Percentiles rank a stretch among this genome's conserved stretches.
Evolutionary conservation across 2,329 filamentous ascomycete genomes (phyloP).

Genomic region (Phaeomoniella chlamydospora): DNA sequence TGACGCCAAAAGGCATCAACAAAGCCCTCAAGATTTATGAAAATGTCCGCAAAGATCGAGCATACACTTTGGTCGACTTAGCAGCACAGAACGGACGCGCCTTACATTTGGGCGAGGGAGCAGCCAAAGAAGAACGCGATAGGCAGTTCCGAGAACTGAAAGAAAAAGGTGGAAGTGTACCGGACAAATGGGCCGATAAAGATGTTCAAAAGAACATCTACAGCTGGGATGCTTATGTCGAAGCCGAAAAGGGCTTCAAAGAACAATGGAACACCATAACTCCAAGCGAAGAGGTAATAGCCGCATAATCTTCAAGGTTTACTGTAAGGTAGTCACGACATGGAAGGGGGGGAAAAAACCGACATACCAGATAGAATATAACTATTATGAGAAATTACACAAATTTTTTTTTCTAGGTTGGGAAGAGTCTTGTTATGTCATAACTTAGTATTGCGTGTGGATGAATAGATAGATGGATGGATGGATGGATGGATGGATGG

Average conservation of each 20-base stretch:
- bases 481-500: no score
- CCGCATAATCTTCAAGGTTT: no score
- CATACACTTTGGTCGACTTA: slow-evolving; percentile 41
- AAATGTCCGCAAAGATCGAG: slow-evolving; percentile 38
- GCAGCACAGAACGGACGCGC: slow-evolving; percentile 38
- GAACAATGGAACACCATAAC: slow-evolving; percentile 29
- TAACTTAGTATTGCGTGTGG: no score
- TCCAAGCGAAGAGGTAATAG: no score
- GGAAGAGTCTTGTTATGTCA: no score
- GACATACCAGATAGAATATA: no score
- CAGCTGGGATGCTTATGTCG: slow-evolving; percentile 44
- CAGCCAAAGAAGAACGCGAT: slow-evolving; percentile 44
- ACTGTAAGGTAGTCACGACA: no score
- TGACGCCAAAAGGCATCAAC: slow-evolving; percentile 30
- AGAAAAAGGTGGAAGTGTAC: slow-evolving; percentile 34
- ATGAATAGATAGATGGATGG: no score
- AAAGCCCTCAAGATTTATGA: slow-evolving; percentile 43
- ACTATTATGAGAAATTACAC: no score
- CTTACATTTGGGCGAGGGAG: slow-evolving; percentile 43
- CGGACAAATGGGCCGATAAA: slow-evolving; percentile 57
- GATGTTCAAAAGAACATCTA: slow-evolving; percentile 56
- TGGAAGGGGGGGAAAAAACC: background rate
- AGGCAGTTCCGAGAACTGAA: slow-evolving; percentile 39
- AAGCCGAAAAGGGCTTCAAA: slow-evolving; percentile 38
- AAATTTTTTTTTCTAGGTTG: no score